Evolutionary conservation across 768 basidiomycete species (phyloP).

Genomic region (Russula ochroleuca): DNA sequence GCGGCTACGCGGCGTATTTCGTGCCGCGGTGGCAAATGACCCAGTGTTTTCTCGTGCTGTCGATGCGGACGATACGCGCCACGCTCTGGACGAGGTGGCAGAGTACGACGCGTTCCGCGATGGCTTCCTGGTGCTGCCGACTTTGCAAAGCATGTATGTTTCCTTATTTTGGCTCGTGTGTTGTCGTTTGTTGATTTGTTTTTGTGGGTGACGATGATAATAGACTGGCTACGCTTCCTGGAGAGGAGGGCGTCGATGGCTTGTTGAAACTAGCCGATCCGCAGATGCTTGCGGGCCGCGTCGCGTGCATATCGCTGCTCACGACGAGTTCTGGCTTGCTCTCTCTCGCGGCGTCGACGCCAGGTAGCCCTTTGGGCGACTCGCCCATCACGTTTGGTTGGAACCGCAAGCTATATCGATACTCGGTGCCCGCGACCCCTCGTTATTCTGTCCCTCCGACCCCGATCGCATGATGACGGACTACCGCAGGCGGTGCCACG

Average conservation of each 20-base stretch:
- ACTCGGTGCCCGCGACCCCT: slow-evolving; percentile 23
- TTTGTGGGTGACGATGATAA: not conserved
- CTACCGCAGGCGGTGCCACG: not conserved
- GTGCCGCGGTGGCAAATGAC: slow-evolving; percentile 28
- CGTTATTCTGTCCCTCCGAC: slow-evolving; percentile 25
- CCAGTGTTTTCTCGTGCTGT: slow-evolving; percentile 32
- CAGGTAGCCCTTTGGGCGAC: slow-evolving; percentile 25
- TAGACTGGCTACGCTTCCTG: slow-evolving; percentile 36
- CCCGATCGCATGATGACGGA: slow-evolving; percentile 15
- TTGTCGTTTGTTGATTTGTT: not conserved
- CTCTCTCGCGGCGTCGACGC: slow-evolving; percentile 32
- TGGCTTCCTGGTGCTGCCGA: slow-evolving; percentile 36
- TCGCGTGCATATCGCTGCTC: slow-evolving; percentile 31
- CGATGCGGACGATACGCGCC: slow-evolving; percentile 33
- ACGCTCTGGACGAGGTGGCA: slow-evolving; percentile 35
- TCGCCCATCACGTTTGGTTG: slow-evolving; percentile 22
- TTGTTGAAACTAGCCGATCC: slow-evolving; percentile 35
- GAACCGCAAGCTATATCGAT: slow-evolving; percentile 22
- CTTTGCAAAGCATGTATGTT: slow-evolving; percentile 37
- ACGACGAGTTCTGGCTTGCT: slow-evolving; percentile 32
- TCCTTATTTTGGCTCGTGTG: too few relatives aligned
- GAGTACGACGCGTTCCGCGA: slow-evolving; percentile 36
- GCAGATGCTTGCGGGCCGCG: slow-evolving; percentile 31
- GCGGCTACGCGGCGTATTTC: slow-evolving; percentile 31
- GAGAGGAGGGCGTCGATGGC: slow-evolving; percentile 35